Base-by-base conservation (phyloP, 805 yeast species). In the Blastobotrys peoriensis region DNA sequence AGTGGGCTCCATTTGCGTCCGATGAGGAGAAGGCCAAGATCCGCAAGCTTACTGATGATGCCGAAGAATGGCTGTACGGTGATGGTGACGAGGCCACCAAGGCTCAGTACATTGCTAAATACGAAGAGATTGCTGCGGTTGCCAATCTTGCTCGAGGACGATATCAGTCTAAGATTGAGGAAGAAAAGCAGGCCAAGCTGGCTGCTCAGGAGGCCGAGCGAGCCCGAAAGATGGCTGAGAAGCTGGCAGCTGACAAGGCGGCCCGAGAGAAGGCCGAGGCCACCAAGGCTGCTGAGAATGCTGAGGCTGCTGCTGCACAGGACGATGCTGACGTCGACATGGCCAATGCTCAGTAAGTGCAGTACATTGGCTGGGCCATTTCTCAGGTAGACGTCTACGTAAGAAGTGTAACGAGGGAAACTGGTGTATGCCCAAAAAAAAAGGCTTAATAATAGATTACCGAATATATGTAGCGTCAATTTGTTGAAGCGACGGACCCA, bases 11-110 rank as follows among this genome's bases (percentile, higher is more conserved):
- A 59, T 93, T 89, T 65, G 96, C 97, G 47, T 76, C 84, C 55
- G 94, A 83, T 49, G 87, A 80, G 61, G 98, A 93, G 78, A 91
- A 91, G 79, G 72, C 70, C 53, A 84, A 77, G 63, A 75, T 93
- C 61, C 66, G 76, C 40, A 84, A 71, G 49, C 75, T 83, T 75
- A 77, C 93, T 64, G 65, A 75, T 62, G 83, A 81, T 67, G 80
- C 98, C 55, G 98, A 93, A 77, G 96, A 91, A 64, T 93, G 99
- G 99, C 79, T 93, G 62, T 93, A 93, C 70, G 95, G 85, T 51
- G 98, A 88, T 46, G 98, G 98, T 63, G 88, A 86, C 65, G 99
- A 93, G 68, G 79, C 97, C 52, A 76, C 89, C 62, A 89, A 93
- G 79, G 98, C 93, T 59, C 86, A 84, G 67, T 93, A 91, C 76